Evolutionary conservation across 2,329 filamentous ascomycete species (phyloP).

Genomic region (Cladosporium sp.): DNA sequence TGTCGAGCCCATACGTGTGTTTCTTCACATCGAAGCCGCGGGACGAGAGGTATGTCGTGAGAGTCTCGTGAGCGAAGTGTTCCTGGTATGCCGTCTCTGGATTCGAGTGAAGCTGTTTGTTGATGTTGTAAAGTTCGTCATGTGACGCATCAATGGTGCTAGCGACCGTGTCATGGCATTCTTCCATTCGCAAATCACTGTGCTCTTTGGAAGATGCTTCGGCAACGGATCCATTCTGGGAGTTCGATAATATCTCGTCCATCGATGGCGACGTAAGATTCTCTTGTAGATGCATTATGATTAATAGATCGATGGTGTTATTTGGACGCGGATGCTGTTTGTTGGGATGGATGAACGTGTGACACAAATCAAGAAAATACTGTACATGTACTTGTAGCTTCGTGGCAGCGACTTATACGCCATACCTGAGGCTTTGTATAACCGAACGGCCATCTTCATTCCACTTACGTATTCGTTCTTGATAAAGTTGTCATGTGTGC

Average conservation of each 20-base stretch:
- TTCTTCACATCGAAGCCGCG: conserved; percentile 21
- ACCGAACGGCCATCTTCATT: not conserved
- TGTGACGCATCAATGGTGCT: not conserved
- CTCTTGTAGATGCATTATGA: not conserved
- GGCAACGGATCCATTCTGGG: not conserved
- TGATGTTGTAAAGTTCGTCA: not conserved
- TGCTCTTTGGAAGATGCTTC: not conserved
- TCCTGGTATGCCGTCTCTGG: conserved; percentile 54
- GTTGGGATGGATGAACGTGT: not conserved
- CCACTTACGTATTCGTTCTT: not conserved
- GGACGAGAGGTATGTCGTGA: conserved; percentile 52
- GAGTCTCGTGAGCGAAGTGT: conserved; percentile 52
- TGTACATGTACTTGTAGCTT: not conserved
- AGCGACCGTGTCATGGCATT: not conserved
- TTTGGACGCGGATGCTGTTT: not conserved
- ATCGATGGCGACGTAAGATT: not conserved
- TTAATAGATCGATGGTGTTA: not conserved
- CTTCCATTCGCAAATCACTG: not conserved
- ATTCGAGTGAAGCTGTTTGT: conserved; percentile 33
- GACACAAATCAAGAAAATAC: not conserved
- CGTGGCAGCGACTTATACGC: not conserved
- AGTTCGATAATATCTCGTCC: not conserved
- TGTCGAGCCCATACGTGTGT: conserved; percentile 52
- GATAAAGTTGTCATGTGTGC: conserved; percentile 2
- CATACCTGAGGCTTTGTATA: not conserved